phyloP scores from a whole-genome alignment of 805 yeast genomes.

The Saccharomycopsis sp. region DNA sequence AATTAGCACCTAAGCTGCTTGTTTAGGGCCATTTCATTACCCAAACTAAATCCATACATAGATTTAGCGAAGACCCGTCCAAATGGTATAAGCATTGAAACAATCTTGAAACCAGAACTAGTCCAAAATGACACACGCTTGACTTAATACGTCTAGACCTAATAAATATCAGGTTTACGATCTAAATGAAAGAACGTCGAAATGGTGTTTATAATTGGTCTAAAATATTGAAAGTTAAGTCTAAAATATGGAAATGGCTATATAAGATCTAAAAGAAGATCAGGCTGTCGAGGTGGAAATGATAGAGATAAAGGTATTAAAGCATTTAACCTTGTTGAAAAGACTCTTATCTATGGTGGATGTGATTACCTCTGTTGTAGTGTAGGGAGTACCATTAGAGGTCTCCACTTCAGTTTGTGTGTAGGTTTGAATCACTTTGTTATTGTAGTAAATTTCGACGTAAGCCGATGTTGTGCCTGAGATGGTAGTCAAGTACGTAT shows the following conservation, averaged over 20 bases:
- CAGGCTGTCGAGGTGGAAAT: too few species aligned
- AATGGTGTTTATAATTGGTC: too few species aligned
- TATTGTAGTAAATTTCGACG: not conserved
- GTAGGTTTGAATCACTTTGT: not conserved
- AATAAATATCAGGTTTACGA: too few species aligned
- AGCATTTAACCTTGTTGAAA: not conserved
- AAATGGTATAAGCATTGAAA: not conserved
- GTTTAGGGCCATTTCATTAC: not conserved
- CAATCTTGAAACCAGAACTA: not conserved
- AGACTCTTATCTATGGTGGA: not conserved
- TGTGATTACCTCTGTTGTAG: not conserved
- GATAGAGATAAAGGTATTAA: not conserved
- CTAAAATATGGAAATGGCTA: too few species aligned
- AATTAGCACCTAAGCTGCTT: not conserved
- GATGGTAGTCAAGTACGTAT: not conserved
- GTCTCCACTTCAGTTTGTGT: not conserved
- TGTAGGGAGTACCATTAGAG: not conserved
- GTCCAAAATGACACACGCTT: not conserved
- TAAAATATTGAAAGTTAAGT: too few species aligned
- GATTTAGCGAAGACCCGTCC: not conserved
- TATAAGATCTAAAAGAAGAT: too few species aligned
- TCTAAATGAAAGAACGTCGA: too few species aligned
- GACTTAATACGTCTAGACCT: too few species aligned
- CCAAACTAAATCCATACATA: not conserved
- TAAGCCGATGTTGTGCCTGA: not conserved